Evolutionary conservation across 345 rosid species (phyloP), one percentile per base, ranked within the genome.

Genomic region (Physaria fendleri): DNA sequence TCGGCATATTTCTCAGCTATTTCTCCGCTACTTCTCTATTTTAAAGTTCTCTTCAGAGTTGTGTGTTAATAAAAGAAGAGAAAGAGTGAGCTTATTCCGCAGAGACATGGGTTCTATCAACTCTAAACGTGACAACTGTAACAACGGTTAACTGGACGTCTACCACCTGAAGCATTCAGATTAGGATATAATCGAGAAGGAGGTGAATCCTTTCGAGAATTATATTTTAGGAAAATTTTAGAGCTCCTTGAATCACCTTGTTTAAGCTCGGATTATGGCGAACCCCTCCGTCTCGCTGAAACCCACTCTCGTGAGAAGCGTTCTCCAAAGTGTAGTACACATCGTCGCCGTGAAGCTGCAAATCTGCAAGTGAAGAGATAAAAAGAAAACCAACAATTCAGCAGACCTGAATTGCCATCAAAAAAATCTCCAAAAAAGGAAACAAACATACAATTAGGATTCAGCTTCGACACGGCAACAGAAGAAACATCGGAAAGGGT

Each of bases 291-390:
- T 82, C 85, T 43, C 81, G 72, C 43, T 76, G 81, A 61, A 77
- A 76, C 23, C 76, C 80, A 68, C 69, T 69, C 12, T 88, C 93
- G 39, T 32, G 73, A 11, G 74, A 70, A 23, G 75, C 41, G 54
- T 60, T 56, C 47, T 88, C 98, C 2, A 88, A 54, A 0, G 95
- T 83, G 68, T 77, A 83, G 75, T 88, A 92, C 6, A 88, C 76
- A 62, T 92, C 97, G 32, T 83, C 95, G 12, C 87, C 97, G 59
- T 92, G 93, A 58, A 92, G 65, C 76, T 83, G 89, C 74, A 88
- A 82, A 78, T 86, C 95, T 92, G 65, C 49, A 17, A 53, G 1
- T 8, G 14, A 34, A 13, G 1, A 34, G n/a, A 1, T 2, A 8
- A 13, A 30, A 23, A 1, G 1, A 32, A 59, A 9, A 3, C 3